Conservation (phyloP, 805 yeast genomes). For the Lipomyces oligophaga region DNA sequence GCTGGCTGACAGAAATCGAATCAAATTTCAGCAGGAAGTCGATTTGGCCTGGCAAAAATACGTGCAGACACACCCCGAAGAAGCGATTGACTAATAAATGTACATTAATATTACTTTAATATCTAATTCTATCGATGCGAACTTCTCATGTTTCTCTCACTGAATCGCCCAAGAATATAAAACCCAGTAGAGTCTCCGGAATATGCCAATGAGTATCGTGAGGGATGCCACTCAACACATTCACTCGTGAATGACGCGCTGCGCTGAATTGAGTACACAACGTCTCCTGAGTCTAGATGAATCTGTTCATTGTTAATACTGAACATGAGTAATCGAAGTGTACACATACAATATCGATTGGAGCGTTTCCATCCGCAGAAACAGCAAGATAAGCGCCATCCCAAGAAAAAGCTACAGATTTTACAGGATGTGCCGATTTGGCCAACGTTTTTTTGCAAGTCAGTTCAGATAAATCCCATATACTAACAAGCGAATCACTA, state of each 20-base stretch:
- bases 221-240: constrained; percentile 38
- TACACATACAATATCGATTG: constrained; percentile 40
- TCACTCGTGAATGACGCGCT: constrained; percentile 31
- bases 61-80: no score
- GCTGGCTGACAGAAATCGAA: no score
- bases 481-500: constrained; percentile 52
- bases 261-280: constrained; percentile 23
- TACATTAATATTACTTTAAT: no score
- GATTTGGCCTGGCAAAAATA: no score
- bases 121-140: no score
- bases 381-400: constrained; percentile 49
- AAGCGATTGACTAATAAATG: no score
- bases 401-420: constrained; percentile 41
- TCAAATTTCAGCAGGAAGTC: no score
- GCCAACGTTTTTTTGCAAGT: constrained; percentile 37
- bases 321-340: neutral
- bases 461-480: constrained; percentile 48
- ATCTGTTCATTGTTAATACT: constrained; percentile 8
- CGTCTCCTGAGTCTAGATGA: constrained; percentile 36
- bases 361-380: constrained; percentile 44
- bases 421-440: constrained; percentile 39
- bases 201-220: constrained; percentile 32
- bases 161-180: constrained; percentile 19
- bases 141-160: no score
- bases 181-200: constrained; percentile 33